phyloP scores from a whole-genome alignment of 179 eudicot genomes.

The Vitellaria paradoxa region DNA sequence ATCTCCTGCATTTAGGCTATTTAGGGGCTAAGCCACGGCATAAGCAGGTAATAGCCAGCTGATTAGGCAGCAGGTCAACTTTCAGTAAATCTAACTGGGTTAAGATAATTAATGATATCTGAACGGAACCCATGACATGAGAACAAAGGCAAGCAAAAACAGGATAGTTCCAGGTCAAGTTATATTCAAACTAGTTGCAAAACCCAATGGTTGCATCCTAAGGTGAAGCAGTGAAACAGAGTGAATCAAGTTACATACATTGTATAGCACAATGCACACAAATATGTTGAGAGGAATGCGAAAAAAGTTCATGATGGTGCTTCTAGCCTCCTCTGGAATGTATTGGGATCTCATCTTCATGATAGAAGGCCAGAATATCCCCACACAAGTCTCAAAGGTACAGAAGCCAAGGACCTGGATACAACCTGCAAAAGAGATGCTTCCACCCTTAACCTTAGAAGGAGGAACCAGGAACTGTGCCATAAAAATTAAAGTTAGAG shows the following conservation, averaged over 20 bases:
- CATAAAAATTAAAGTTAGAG: conserved; percentile 21
- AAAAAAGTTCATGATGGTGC: conserved; percentile 99
- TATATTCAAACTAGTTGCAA: not conserved
- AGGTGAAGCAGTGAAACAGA: conserved; percentile 7
- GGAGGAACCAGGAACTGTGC: conserved; percentile 73
- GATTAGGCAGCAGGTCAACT: not conserved
- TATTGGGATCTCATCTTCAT: conserved; percentile 99
- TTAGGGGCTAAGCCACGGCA: too few species aligned
- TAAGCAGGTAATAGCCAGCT: too few species aligned
- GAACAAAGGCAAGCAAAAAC: not conserved
- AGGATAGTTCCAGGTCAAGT: not conserved
- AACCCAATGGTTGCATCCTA: not conserved
- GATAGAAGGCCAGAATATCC: conserved; percentile 97
- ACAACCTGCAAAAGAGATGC: conserved; percentile 76
- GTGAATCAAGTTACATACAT: conserved; percentile 48
- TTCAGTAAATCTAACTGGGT: not conserved
- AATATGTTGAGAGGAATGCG: conserved; percentile 93
- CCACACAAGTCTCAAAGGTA: conserved; percentile 90
- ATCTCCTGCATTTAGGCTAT: too few species aligned
- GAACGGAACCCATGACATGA: not conserved
- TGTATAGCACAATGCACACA: conserved; percentile 90
- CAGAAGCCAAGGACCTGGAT: conserved; percentile 91
- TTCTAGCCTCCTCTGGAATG: conserved; percentile 99
- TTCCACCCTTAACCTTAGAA: conserved; percentile 55
- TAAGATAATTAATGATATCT: not conserved